Base-by-base conservation (phyloP, 73 alveolate genomes). In the Urostyla sp. region DNA sequence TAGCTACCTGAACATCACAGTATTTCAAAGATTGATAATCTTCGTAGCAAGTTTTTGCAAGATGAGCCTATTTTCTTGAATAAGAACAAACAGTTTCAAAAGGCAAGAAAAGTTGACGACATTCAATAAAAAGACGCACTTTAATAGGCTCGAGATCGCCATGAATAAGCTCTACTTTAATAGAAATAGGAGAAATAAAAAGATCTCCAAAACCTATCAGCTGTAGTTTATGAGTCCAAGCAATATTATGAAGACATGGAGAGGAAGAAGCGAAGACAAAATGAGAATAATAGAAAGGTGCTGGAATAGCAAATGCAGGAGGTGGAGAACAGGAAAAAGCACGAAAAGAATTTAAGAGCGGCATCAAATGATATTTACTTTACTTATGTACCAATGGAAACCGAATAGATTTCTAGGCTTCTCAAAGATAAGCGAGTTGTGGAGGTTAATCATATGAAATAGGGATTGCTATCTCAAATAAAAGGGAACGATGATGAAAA, bases 31-130 rank as follows among this genome's bases (percentile, higher is more conserved):
- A 21, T 43, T 43, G 79, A 63, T 24, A 44, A 34, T 6, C 44
- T 63, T 13, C 3, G 79, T 8, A 1, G 15, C 3, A 63, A 40
- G 44, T 40, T 63, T 63, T 45, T 38, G 4, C 30, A 63, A 27
- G 79, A 63, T 2, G 20, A 69, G 6, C 83, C 83, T 7, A 49
- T 37, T 57, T 69, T 69, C 31, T 37, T 69, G 16, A 69, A 69
- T 16, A 43, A 38, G 31, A 67, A 69, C 49, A 20, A 69, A n/a
- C n/a, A n/a, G 8, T 6, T n/a, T 3, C 13, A 28, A 31, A 69
- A 8, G 4, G 8, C n/a, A 6, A 44, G 83, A 27, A 48, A 28
- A 40, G 53, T 69, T 1, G 83, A 69, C 49, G 83, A 44, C 23
- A 44, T 20, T 5, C 40, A n/a, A 31, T 67, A 46, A 10, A 20